Base-by-base conservation (phyloP, 2,329 filamentous ascomycete genomes). In the Cryoendolithus antarcticus region DNA sequence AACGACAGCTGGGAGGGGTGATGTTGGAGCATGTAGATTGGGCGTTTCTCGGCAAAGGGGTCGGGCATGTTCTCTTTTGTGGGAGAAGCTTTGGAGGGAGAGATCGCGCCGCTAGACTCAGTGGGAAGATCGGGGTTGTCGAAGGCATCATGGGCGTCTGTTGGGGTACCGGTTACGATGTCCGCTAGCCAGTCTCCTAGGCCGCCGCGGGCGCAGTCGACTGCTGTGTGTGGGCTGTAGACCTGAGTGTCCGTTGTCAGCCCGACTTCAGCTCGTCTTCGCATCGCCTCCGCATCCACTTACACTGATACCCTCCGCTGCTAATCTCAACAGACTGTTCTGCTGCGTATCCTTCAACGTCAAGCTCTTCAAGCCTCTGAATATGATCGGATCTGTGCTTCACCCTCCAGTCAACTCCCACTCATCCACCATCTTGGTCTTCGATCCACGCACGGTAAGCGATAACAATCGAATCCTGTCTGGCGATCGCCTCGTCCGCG, bases 121-220 rank as follows among this genome's bases (percentile, higher is more conserved):
- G 38, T 37, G 4, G 43, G 28, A 24, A 47, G 44, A 19, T 48
- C 41, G n/a, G 49, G 41, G 15, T 19, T 19, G 3, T 19, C 15
- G 15, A 19, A 19, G 15, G 15, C 15, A 19, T 19, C 15, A 19
- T 19, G 15, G 2, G 50, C 40, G 9, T 45, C 47, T 27, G 57
- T 58, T 8, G 60, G 61, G 28, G 65, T 69, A 28, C 76, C 78
- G 2, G 80, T 78, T 12, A 95, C 75, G 35, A 93, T 80, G 55
- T 93, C 82, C 44, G 85, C 86, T 7, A 98, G 77, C 89, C 89
- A 98, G 59, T 93, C 85, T 56, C 88, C 93, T 50, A 98, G 75
- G 3, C 91, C 91, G 11, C 79, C 76, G 1, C 78, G 75, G 1
- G 84, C 84, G 30, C 86, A 86, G 61, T 98, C 91, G 32, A 96